Evolutionary conservation across 2,329 filamentous ascomycete species (phyloP).

Genomic region (Aspergillus novofumigatus): DNA sequence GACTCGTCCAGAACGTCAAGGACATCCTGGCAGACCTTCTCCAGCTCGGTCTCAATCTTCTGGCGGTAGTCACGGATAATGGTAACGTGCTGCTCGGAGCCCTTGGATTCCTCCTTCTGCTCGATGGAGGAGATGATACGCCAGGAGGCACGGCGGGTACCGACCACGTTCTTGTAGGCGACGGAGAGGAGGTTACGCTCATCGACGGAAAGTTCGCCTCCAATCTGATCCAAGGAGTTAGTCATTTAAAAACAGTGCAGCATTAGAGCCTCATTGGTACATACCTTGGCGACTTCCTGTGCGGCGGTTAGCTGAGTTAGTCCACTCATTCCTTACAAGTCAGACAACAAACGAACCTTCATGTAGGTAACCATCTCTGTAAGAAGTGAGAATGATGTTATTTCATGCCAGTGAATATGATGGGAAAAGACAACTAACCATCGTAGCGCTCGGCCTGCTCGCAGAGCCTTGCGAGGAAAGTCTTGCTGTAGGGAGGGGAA

Average conservation of each 20-base stretch:
- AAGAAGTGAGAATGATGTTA: slow-evolving; percentile 24
- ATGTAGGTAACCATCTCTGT: slow-evolving; percentile 97
- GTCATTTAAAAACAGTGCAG: slow-evolving; percentile 6
- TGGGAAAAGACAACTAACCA: slow-evolving; percentile 53
- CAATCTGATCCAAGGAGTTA: slow-evolving; percentile 46
- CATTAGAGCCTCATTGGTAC: slow-evolving; percentile 14
- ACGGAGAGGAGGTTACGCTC: slow-evolving; percentile 91
- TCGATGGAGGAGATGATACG: slow-evolving; percentile 99
- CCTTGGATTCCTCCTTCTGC: slow-evolving; percentile 99
- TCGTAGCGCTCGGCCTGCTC: slow-evolving; percentile 99
- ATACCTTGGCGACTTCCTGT: slow-evolving; percentile 90
- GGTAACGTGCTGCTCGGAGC: slow-evolving; percentile 86
- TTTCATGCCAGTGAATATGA: slow-evolving; percentile 5
- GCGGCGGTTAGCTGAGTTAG: slow-evolving; percentile 18
- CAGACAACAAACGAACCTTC: slow-evolving; percentile 61
- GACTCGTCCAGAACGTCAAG: slow-evolving; percentile 89
- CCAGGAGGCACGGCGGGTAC: slow-evolving; percentile 97
- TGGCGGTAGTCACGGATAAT: slow-evolving; percentile 96
- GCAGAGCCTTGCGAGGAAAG: slow-evolving; percentile 98
- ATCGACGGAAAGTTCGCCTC: slow-evolving; percentile 65
- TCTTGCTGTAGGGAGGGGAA: slow-evolving; percentile 67
- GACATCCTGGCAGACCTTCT: slow-evolving; percentile 97
- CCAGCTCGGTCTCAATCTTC: slow-evolving; percentile 97
- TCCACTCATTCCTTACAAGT: slow-evolving; percentile 3
- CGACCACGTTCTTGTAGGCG: slow-evolving; percentile 99